Percentiles rank a stretch among this genome's conserved stretches.
These are phyloP conservation scores for Secale cereale DNA, from an alignment of 176 grass and related monocot genomes.

Conservation along the genomic window DNA sequence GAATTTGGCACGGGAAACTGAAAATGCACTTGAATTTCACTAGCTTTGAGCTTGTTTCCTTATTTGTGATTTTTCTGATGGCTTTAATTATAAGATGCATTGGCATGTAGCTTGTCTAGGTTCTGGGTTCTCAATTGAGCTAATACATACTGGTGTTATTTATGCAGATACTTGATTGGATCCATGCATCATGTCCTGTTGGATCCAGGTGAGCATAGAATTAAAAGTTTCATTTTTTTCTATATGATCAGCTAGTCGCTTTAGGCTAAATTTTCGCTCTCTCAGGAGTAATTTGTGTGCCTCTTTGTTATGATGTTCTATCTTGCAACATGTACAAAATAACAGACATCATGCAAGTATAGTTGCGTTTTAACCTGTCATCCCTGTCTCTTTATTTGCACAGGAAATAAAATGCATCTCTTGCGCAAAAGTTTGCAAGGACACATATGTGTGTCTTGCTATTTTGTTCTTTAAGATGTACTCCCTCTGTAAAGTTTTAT, in stretches of 20 bases:
- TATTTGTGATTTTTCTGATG: not conserved
- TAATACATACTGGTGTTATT: constrained; percentile 18
- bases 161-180: constrained; percentile 36
- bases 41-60: not conserved
- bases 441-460: not conserved
- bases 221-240: not conserved
- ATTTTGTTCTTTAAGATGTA: not conserved
- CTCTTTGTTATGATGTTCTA: not conserved
- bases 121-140: not conserved
- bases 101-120: not conserved
- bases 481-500: too few relatives aligned
- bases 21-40: not conserved
- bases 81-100: not conserved
- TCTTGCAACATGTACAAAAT: not conserved
- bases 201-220: constrained; percentile 37
- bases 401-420: not conserved
- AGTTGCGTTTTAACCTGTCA: not conserved
- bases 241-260: not conserved
- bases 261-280: not conserved
- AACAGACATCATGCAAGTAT: not conserved
- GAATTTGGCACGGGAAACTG: not conserved
- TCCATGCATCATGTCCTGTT: constrained; percentile 20
- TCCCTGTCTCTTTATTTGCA: not conserved
- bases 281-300: not conserved
- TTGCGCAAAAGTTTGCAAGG: not conserved